Evolutionary conservation across 1,284 basidiomycete genomes (phyloP), one percentile per base, ranked within the genome.

Genomic region (Ganoderma boninense): DNA sequence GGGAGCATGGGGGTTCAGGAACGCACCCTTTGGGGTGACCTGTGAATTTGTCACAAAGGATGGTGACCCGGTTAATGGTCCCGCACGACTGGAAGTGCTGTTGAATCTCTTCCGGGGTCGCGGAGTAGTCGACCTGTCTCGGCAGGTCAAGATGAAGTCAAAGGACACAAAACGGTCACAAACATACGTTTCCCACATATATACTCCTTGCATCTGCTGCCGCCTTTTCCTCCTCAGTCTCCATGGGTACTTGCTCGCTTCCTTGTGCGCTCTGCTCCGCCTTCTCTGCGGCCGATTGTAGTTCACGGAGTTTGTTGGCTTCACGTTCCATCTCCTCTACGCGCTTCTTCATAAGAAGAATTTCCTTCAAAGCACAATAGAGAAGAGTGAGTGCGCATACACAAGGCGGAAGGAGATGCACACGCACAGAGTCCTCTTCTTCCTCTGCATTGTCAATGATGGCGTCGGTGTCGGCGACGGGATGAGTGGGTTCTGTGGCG

Each of bases 11-110:
- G 38, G 1, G 57, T 16, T 14, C 16, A 29, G 44, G 54, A 43
- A 84, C 91, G 72, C 75, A 97, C 95, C 97, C 98, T 90, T 99
- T 99, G 54, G 98, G 97, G 86, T 99, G 97, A 59, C 98, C 98
- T 20, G 97, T 99, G 82, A 98, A 99, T 85, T 99, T 99, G 88
- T 99, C 98, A 82, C 98, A 99, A 35, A 99, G 90, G 78, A 99
- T 99, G 0, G 98, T 99, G 64, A 99, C 97, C 77, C 98, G 91
- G 85, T 99, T 99, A 82, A 99, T 99, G 26, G 95, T 97, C 7
- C 98, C 98, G 80, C 97, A 99, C 35, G 97, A 92, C 80, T 97
- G 95, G 85, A 99, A 99, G 82, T 99, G 98, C 57, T 89, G 92
- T 84, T 99, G 98, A 69, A 99, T 97, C 81, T 99, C 98, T 83